A percentile compares a stretch with the other conserved stretches of the same genome.
phyloP scores from a whole-genome alignment of 495 filamentous ascomycete genomes.

The Xylaria bambusicola region DNA sequence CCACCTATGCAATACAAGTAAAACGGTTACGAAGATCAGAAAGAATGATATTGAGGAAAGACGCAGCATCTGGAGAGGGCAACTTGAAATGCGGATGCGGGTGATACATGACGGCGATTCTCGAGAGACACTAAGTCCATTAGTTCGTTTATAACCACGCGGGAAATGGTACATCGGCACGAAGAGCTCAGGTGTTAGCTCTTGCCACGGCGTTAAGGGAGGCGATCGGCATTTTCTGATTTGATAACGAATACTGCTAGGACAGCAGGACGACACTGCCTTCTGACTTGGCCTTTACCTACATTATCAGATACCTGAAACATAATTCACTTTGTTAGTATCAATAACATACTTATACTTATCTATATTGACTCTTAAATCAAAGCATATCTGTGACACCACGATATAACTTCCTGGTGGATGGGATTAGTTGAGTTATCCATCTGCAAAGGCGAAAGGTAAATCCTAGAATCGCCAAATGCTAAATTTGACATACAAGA shows the following conservation, averaged over 20 bases:
- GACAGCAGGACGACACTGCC: neutral
- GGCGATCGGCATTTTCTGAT: neutral
- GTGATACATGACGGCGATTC: neutral
- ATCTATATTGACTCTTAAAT: too few relatives aligned
- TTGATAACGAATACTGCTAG: neutral
- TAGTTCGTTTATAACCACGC: neutral
- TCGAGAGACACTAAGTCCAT: neutral
- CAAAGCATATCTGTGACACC: too few relatives aligned
- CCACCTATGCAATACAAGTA: constrained; percentile 41
- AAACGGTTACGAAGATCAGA: neutral
- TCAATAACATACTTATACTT: neutral
- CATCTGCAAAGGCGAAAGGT: too few relatives aligned
- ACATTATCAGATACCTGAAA: constrained; percentile 12
- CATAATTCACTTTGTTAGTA: neutral
- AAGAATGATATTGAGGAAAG: neutral
- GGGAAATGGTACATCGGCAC: constrained; percentile 4
- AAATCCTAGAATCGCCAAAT: too few relatives aligned
- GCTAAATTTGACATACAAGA: too few relatives aligned
- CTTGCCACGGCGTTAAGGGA: constrained; percentile 18
- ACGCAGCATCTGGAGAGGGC: neutral
- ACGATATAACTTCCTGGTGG: too few relatives aligned
- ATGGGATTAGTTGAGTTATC: too few relatives aligned
- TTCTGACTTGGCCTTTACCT: constrained; percentile 1
- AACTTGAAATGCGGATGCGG: too few relatives aligned
- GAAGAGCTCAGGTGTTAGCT: constrained; percentile 5